phyloP scores from a whole-genome alignment of 1,139 yeast genomes.

The Pichia sp. region DNA sequence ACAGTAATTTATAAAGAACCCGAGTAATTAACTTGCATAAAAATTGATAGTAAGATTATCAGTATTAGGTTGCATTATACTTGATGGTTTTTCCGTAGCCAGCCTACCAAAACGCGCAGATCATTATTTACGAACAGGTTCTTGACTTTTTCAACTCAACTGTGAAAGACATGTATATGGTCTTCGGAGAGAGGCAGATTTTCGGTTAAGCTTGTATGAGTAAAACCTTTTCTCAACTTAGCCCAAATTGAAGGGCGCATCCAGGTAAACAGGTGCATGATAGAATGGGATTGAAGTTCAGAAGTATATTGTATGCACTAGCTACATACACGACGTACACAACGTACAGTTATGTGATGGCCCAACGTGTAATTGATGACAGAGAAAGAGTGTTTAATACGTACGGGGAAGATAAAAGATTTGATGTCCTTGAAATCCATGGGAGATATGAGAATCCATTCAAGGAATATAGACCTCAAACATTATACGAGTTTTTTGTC shows the following conservation, averaged over 20 bases:
- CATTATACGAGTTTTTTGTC: slow-evolving; percentile 75
- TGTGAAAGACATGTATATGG: too few relatives aligned
- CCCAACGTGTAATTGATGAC: slow-evolving; percentile 52
- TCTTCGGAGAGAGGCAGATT: too few relatives aligned
- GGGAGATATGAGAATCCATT: slow-evolving; percentile 91
- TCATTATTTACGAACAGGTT: too few relatives aligned
- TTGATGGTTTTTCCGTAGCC: too few relatives aligned
- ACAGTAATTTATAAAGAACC: not conserved
- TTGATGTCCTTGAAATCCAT: slow-evolving; percentile 52
- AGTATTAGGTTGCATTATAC: not conserved
- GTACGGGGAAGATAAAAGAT: slow-evolving; percentile 30
- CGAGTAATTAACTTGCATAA: not conserved
- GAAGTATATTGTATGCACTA: slow-evolving; percentile 39
- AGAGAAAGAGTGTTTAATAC: slow-evolving; percentile 35
- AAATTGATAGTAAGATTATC: not conserved
- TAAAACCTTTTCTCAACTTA: too few relatives aligned
- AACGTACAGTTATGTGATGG: slow-evolving; percentile 57
- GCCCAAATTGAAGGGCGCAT: too few relatives aligned
- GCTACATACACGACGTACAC: slow-evolving; percentile 48
- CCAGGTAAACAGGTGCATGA: too few relatives aligned
- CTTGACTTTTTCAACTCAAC: too few relatives aligned
- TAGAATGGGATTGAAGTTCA: slow-evolving; percentile 11
- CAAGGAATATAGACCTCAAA: slow-evolving; percentile 85
- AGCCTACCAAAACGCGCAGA: not conserved
- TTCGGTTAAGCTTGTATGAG: too few relatives aligned